These are phyloP conservation scores for Fusarium solani-melongenae DNA, from an alignment of 2,329 filamentous ascomycete genomes.

Conservation along the genomic window DNA sequence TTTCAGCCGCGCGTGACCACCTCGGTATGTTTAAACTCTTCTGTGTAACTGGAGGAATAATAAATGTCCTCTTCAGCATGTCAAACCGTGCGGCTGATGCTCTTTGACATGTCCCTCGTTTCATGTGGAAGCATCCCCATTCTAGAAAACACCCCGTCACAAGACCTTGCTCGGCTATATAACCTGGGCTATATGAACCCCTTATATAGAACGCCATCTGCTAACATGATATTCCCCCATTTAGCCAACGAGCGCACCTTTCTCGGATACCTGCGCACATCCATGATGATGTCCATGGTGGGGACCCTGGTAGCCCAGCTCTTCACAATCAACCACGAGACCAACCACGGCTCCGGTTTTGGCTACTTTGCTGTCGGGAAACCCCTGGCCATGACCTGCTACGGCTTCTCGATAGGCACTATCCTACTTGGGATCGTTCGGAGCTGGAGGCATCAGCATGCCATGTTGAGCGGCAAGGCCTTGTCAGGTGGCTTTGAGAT, in stretches of 20 bases:
- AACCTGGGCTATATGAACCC: neutral
- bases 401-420: conserved; percentile 52
- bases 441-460: conserved; percentile 46
- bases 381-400: conserved; percentile 62
- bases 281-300: conserved; percentile 73
- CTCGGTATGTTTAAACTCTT: conserved; percentile 36
- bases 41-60: neutral
- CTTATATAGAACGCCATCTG: neutral
- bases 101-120: no score
- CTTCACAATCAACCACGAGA: conserved; percentile 62
- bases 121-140: neutral
- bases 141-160: neutral
- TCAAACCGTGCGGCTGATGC: neutral
- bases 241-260: conserved; percentile 80
- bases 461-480: conserved; percentile 45
- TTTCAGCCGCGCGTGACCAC: conserved; percentile 39
- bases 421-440: conserved; percentile 46
- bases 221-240: conserved; percentile 4
- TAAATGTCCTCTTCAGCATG: neutral
- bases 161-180: neutral
- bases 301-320: conserved; percentile 75
- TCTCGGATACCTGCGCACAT: conserved; percentile 78
- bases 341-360: conserved; percentile 51
- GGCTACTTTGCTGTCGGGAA: conserved; percentile 71
- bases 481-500: conserved; percentile 48